These are phyloP conservation scores for Suhomyces vadensis DNA, from an alignment of 805 yeast species.

Conservation along the genomic window DNA sequence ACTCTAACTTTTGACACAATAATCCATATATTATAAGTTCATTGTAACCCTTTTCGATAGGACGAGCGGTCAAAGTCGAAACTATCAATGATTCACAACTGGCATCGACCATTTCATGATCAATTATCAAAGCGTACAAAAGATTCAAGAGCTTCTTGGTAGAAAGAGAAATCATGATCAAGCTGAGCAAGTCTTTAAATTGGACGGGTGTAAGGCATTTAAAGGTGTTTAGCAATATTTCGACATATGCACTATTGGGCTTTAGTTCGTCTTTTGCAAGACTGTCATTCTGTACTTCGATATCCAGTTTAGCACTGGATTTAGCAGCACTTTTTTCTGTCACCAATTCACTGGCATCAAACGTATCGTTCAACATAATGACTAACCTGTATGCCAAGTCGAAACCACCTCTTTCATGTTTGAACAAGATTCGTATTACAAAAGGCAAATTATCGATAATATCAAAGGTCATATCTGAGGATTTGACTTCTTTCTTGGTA, in stretches of 20 bases:
- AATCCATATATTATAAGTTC: conserved; percentile 24
- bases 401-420: conserved; percentile 16
- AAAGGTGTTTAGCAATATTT: not conserved
- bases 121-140: conserved; percentile 2
- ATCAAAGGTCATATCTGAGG: conserved; percentile 32
- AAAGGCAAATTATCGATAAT: conserved; percentile 34
- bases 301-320: not conserved
- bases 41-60: conserved; percentile 15
- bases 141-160: conserved; percentile 7
- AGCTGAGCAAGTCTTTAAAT: conserved; percentile 14
- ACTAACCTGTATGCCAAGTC: conserved; percentile 25
- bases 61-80: conserved; percentile 20
- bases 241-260: not conserved
- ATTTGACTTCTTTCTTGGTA: conserved; percentile 31
- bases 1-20: conserved; percentile 19
- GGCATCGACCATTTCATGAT: not conserved
- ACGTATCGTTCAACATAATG: conserved; percentile 33
- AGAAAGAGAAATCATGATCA: conserved; percentile 10
- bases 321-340: not conserved
- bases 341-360: conserved; percentile 23
- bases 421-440: conserved; percentile 24
- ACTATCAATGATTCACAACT: conserved; percentile 18
- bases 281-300: not conserved
- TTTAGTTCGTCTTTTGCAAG: not conserved
- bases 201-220: not conserved